These are phyloP conservation scores for Coemansia sp. DNA, from an alignment of 192 early-diverging fungal genomes.

Conservation along the genomic window DNA sequence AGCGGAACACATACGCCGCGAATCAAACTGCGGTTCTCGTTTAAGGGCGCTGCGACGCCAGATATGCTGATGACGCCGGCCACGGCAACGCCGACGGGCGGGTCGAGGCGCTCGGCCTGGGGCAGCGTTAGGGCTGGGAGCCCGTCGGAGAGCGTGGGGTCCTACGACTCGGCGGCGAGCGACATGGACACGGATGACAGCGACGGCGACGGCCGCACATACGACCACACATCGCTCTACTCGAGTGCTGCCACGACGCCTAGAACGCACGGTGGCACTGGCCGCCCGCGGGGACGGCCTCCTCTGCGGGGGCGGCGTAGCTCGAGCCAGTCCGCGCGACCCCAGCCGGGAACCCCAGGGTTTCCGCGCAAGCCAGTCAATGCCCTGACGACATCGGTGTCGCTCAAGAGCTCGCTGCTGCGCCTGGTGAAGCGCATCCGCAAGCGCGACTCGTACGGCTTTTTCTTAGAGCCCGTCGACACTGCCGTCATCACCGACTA, in stretches of 20 bases:
- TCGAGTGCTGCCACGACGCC: conserved; percentile 5
- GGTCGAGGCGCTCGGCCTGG: conserved; percentile 3
- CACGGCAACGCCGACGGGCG: conserved; percentile 4
- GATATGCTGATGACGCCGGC: conserved; percentile 5
- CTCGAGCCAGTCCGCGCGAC: conserved; percentile 13
- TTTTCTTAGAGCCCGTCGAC: conserved; percentile 88
- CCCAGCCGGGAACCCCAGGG: neutral
- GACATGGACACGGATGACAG: conserved; percentile 40
- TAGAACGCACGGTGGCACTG: neutral
- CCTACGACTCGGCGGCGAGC: conserved; percentile 23
- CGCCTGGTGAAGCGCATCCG: conserved; percentile 67
- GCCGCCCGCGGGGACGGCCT: conserved; percentile 37
- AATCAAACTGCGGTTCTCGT: conserved; percentile 41
- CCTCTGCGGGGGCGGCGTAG: conserved; percentile 33
- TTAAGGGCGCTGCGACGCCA: conserved; percentile 18
- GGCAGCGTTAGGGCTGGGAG: conserved; percentile 20
- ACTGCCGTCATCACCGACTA: conserved; percentile 77
- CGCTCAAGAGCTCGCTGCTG: conserved; percentile 62
- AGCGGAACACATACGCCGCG: conserved; percentile 28
- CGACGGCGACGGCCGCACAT: conserved; percentile 25
- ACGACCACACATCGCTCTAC: conserved; percentile 19
- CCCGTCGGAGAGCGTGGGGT: conserved; percentile 20
- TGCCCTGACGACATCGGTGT: conserved; percentile 35
- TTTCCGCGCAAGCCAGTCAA: conserved; percentile 15
- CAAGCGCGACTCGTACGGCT: conserved; percentile 82